These are phyloP conservation scores for Suhomyces terraborum DNA, from an alignment of 1,139 yeast genomes.

Conservation along the genomic window DNA sequence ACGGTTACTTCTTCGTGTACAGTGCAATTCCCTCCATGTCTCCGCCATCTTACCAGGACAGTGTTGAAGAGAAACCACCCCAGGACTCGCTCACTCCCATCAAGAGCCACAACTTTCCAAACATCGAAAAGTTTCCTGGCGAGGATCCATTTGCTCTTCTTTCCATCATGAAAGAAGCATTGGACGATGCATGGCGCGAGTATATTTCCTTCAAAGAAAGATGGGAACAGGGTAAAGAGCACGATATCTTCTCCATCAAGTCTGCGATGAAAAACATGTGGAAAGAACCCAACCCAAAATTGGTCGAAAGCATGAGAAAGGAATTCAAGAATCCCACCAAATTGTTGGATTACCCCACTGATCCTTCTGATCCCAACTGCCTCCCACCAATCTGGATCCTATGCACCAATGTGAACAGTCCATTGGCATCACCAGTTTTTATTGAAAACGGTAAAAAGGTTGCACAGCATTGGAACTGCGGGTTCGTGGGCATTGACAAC, in stretches of 20 bases:
- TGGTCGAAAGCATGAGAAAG: constrained; percentile 20
- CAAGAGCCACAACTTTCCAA: constrained; percentile 10
- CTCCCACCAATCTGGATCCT: constrained; percentile 71
- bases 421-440: constrained; percentile 57
- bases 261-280: constrained; percentile 59
- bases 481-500: constrained; percentile 60
- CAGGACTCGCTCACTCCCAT: neutral
- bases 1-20: constrained; percentile 70
- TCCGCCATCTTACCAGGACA: constrained; percentile 53
- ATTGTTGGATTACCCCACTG: constrained; percentile 29
- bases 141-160: constrained; percentile 49
- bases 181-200: constrained; percentile 75
- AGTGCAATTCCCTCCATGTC: constrained; percentile 61
- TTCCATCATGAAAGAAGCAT: constrained; percentile 51
- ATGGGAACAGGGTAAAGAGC: constrained; percentile 66
- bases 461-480: constrained; percentile 63
- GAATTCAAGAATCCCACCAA: constrained; percentile 21
- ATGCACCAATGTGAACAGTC: constrained; percentile 61
- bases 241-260: constrained; percentile 63
- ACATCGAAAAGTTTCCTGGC: constrained; percentile 14
- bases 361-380: constrained; percentile 50
- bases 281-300: constrained; percentile 38
- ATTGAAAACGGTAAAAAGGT: constrained; percentile 56
- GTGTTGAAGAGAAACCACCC: constrained; percentile 3
- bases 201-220: constrained; percentile 53